A percentile compares a stretch with the other conserved stretches of the same genome.
Evolutionary conservation across 805 yeast genomes (phyloP).

Genomic region (Sungouiozyma ichnusensis): DNA sequence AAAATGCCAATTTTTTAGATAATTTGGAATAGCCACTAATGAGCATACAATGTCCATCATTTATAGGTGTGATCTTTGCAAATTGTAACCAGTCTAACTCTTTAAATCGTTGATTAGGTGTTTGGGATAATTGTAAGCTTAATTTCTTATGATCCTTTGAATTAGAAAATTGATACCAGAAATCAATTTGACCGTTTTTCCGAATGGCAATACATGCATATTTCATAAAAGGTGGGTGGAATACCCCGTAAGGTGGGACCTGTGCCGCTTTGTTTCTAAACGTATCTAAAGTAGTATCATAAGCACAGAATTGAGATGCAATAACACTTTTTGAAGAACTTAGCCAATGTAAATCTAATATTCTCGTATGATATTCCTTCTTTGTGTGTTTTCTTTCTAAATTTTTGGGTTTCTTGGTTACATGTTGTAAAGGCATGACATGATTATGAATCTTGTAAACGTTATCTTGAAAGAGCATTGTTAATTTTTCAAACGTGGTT

Average conservation of each 20-base stretch:
- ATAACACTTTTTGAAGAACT: constrained; percentile 31
- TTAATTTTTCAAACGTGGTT: constrained; percentile 25
- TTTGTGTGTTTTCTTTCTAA: constrained; percentile 32
- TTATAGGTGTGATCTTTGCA: constrained; percentile 26
- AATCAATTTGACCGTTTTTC: constrained; percentile 28
- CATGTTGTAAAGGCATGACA: constrained; percentile 16
- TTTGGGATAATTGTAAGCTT: constrained; percentile 19
- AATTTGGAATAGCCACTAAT: constrained; percentile 22
- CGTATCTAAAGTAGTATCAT: constrained; percentile 19
- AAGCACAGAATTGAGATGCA: constrained; percentile 23
- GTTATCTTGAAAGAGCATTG: constrained; percentile 32
- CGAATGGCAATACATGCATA: constrained; percentile 28
- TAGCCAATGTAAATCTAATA: constrained; percentile 35
- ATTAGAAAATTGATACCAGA: constrained; percentile 31
- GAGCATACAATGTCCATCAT: constrained; percentile 24
- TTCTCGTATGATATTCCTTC: constrained; percentile 26
- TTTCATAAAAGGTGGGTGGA: constrained; percentile 30
- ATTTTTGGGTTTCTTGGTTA: constrained; percentile 29
- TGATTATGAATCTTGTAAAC: constrained; percentile 24
- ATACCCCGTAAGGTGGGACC: constrained; percentile 27
- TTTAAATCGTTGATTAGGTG: constrained; percentile 15
- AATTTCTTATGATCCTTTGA: constrained; percentile 30
- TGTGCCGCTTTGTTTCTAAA: constrained; percentile 27
- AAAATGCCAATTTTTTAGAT: constrained; percentile 19
- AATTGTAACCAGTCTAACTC: constrained; percentile 26